Base-by-base conservation (phyloP, 331 rosid genomes). In the Pyracantha coccinea region DNA sequence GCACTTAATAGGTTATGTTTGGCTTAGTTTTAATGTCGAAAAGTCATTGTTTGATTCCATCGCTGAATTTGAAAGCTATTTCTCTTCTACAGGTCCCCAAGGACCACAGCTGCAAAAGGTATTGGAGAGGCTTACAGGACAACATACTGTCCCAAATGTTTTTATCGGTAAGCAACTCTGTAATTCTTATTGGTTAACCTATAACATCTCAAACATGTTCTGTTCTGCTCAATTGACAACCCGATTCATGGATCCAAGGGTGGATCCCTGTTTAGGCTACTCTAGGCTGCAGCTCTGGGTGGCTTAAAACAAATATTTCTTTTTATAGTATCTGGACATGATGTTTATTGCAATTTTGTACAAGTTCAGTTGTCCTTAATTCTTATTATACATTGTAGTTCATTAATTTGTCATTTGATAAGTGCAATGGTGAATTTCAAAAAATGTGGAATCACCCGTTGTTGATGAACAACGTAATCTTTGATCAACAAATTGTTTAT, bases 31-130 rank as follows among this genome's bases (percentile, higher is more conserved):
- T n/a, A 75, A 20, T 31, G n/a, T 15, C 33, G 73, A 66, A 75
- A 15, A 54, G 23, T 7, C 60, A 4, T n/a, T 38, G 31, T n/a
- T 73, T 77, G 29, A 73, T 5, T 69, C 33, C 54, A 16, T 47
- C 3, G 0, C 38, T 61, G 8, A 55, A 59, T 64, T 38, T 0
- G 61, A 38, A 23, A 10, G 58, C 16, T 41, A 6, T 68, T 80
- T 75, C 53, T 32, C 58, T 53, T 25, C 60, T 74, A 59, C 81
- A 94, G 99, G 97, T 85, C 86, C 97, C 75, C 99, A 94, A 85
- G 99, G 99, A 77, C 97, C 97, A 20, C 99, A 94, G 75, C 65
- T 94, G 82, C 99, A 94, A 72, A 94, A 92, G 85, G 78, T 81
- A 25, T 84, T 94, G 81, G 96, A 92, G 85, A 85, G 96, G 88